These are phyloP conservation scores for Fennellomyces sp. DNA, from an alignment of 371 early-diverging fungal species.

Conservation along the genomic window DNA sequence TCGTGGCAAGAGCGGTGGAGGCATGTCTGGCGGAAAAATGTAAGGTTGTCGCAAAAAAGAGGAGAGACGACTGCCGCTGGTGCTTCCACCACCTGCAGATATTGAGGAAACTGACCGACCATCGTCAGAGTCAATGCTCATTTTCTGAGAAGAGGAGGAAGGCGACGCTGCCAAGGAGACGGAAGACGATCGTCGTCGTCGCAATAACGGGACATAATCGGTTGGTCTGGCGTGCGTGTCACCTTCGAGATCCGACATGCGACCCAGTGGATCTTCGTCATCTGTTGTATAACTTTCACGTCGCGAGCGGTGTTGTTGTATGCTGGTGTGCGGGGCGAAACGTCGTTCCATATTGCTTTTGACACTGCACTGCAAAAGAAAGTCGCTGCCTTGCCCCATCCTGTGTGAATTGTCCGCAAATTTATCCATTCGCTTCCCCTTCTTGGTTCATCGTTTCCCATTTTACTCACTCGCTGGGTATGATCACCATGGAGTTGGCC, in stretches of 20 bases:
- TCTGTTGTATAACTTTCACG: slow-evolving; percentile 14
- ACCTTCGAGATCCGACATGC: slow-evolving; percentile 35
- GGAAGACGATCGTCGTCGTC: slow-evolving; percentile 19
- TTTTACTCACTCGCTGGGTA: too few relatives aligned
- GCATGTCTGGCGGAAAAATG: background rate
- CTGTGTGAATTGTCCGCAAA: too few relatives aligned
- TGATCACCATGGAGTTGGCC: too few relatives aligned
- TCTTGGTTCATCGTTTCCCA: too few relatives aligned
- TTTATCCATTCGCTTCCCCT: too few relatives aligned
- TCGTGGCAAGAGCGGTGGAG: background rate
- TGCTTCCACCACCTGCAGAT: slow-evolving; percentile 3
- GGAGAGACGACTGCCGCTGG: background rate
- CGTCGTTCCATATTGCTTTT: slow-evolving; percentile 3
- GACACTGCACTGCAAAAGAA: too few relatives aligned
- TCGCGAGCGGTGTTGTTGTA: background rate
- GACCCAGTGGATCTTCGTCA: slow-evolving; percentile 28
- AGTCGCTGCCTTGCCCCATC: too few relatives aligned
- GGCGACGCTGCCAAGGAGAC: slow-evolving; percentile 27
- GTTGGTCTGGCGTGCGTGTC: background rate
- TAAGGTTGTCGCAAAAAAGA: background rate
- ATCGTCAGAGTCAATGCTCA: slow-evolving; percentile 47
- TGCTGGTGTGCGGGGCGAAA: background rate
- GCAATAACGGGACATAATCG: background rate
- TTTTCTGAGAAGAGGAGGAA: slow-evolving; percentile 38
- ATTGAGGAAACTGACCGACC: slow-evolving; percentile 30